phyloP scores from a whole-genome alignment of 192 early-diverging fungal genomes.

The Coemansia guatemalensis region DNA sequence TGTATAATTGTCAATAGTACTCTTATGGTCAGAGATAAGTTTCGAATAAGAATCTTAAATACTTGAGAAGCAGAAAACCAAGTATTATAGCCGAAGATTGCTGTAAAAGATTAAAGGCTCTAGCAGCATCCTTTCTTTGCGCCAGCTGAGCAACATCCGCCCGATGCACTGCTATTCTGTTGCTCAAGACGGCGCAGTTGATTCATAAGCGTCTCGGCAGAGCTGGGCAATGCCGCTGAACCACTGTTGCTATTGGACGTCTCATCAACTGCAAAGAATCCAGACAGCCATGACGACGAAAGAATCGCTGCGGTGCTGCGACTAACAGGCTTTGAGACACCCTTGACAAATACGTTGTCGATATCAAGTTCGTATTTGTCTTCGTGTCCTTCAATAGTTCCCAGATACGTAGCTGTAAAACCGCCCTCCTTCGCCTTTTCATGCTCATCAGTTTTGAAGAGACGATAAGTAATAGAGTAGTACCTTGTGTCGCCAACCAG shows the following conservation, averaged over 20 bases:
- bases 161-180: neutral
- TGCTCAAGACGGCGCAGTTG: neutral
- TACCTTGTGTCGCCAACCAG: slow-evolving; percentile 41
- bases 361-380: slow-evolving; percentile 17
- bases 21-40: no score
- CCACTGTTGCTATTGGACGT: neutral
- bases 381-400: slow-evolving; percentile 15
- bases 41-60: no score
- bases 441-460: slow-evolving; percentile 32
- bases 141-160: neutral
- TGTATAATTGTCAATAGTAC: neutral
- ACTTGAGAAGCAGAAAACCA: no score
- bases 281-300: slow-evolving; percentile 12
- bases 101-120: no score
- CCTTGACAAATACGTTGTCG: slow-evolving; percentile 9
- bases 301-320: slow-evolving; percentile 8
- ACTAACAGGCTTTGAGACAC: neutral
- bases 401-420: slow-evolving; percentile 11
- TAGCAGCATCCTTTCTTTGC: neutral
- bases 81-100: no score
- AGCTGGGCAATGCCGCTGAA: neutral
- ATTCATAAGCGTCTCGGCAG: neutral
- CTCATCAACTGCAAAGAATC: slow-evolving; percentile 8
- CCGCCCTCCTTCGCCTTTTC: neutral
- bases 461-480: slow-evolving; percentile 40